Evolutionary conservation across 208 protist genomes (phyloP).

Genomic region (Crithidia brevicula): DNA sequence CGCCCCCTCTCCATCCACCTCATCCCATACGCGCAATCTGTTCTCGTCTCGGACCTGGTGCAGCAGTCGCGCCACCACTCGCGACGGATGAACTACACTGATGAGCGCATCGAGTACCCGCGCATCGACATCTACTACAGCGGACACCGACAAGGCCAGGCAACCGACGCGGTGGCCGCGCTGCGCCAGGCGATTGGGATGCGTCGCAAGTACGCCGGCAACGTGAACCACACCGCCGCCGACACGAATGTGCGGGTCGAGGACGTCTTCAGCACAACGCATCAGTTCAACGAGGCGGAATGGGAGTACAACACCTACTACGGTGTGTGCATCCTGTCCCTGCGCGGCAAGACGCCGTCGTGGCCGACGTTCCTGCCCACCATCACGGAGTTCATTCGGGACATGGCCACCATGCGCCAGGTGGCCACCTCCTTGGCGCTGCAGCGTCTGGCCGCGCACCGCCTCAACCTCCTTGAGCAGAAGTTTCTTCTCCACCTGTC

Average conservation of each 20-base stretch:
- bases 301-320: constrained; percentile 93
- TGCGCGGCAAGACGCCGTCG: constrained; percentile 61
- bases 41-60: constrained; percentile 51
- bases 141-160: constrained; percentile 30
- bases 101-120: constrained; percentile 82
- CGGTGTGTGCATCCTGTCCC: constrained; percentile 83
- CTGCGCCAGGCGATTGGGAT: constrained; percentile 72
- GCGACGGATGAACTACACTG: constrained; percentile 70
- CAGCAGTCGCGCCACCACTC: constrained; percentile 51
- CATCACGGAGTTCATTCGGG: constrained; percentile 85
- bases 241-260: constrained; percentile 67
- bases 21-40: constrained; percentile 50
- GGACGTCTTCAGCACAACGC: constrained; percentile 81
- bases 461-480: constrained; percentile 90
- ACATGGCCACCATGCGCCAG: constrained; percentile 70
- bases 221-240: constrained; percentile 42
- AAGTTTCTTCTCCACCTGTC: constrained; percentile 94
- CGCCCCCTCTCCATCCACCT: constrained; percentile 31
- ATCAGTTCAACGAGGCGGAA: constrained; percentile 79
- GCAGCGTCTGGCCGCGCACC: constrained; percentile 84
- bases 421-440: constrained; percentile 59
- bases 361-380: constrained; percentile 83
- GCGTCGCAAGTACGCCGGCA: constrained; percentile 77
- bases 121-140: constrained; percentile 73
- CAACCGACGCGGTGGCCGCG: constrained; percentile 57